Evolutionary conservation across 169 alveolate genomes (phyloP), one percentile per base, ranked within the genome.

Genomic region (Eimeria sp.): DNA sequence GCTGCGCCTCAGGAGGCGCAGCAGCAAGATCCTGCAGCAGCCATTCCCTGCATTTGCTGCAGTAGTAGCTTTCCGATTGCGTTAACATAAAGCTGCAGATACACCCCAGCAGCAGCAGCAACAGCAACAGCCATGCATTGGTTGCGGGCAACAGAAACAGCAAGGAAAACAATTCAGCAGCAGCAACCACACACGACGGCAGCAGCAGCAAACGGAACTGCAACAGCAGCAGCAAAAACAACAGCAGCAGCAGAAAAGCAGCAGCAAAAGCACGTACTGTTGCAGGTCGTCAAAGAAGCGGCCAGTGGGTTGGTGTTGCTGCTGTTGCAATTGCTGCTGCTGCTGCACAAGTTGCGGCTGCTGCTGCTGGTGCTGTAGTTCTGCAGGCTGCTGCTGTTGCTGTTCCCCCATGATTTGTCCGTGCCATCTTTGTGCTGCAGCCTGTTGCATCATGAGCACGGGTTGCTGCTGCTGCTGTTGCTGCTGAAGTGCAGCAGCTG

Each of bases 41-140:
- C 90, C 90, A 82, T 51, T 82, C 90, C 51, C 45, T 82, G 25
- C 75, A 82, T 40, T 82, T 82, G 90, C 72, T 82, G 75, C 90
- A 51, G 90, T 82, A 82, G 61, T 82, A 82, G 67, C 73, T 82
- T 73, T 82, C 90, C 6, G 90, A 49, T 30, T 82, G 75, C 47
- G 90, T 51, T 22, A 82, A 67, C 90, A 82, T 82, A 67, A 49
- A 82, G 34, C 90, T 82, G 90, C 70, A 82, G 65, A 51, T 16
- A 82, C 70, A 82, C 88, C 45, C 88, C 22, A 82, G 22, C 47
- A 82, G 73, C 90, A 82, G 73, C 90, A 82, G 90, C 73, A 49
- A 54, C 90, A 82, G 57, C 73, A 82, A 20, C 90, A 54, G 61
- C 61, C 0, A 54, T 54, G 90, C 90, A 54, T 40, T 27, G 45